Base-by-base conservation (phyloP, 371 early-diverging fungal genomes). In the Mortierella sp. region DNA sequence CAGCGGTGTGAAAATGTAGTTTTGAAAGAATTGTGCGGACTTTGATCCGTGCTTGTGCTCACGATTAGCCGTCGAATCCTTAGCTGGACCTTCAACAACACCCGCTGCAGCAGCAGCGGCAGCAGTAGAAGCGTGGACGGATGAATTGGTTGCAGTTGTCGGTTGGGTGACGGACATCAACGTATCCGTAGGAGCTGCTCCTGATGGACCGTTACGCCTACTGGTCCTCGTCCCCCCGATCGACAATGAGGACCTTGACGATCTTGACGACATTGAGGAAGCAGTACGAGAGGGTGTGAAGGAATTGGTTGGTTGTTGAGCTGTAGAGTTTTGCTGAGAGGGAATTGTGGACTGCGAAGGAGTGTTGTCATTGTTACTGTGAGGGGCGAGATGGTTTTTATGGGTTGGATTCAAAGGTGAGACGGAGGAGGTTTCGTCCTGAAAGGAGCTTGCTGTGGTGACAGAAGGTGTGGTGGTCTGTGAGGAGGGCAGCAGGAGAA, bases 21-120 rank as follows among this genome's bases (percentile, higher is more conserved):
- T 41, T 31, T 73, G 73, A 37, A 66, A 45, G 39, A 76, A 14
- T 11, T 43, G 64, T 22, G 69, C 45, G 48, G 68, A 10, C 11
- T 55, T 72, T n/a, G 78, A 71, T n/a, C 76, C 66, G 3, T 71
- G 68, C 10, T 64, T 61, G 3, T 71, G 68, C 10, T 64, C 65
- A 19, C 68, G 39, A 41, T 40, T 37, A 26, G 44, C 37, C 29
- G 67, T 47, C 1, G 70, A 16, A 43, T 29, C 71, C 13, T 50
- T 64, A 24, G 43, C 26, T 22, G 64, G 24, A 11, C 64, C 39
- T 14, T 39, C 37, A n/a, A n/a, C n/a, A n/a, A n/a, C n/a, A n/a
- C n/a, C n/a, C n/a, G n/a, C n/a, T n/a, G n/a, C n/a, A n/a, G n/a
- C n/a, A n/a, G n/a, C n/a, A n/a, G n/a, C n/a, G n/a, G n/a, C n/a